These are phyloP conservation scores for Botrytis galanthina DNA, from an alignment of 2,329 filamentous ascomycete genomes.

Conservation along the genomic window DNA sequence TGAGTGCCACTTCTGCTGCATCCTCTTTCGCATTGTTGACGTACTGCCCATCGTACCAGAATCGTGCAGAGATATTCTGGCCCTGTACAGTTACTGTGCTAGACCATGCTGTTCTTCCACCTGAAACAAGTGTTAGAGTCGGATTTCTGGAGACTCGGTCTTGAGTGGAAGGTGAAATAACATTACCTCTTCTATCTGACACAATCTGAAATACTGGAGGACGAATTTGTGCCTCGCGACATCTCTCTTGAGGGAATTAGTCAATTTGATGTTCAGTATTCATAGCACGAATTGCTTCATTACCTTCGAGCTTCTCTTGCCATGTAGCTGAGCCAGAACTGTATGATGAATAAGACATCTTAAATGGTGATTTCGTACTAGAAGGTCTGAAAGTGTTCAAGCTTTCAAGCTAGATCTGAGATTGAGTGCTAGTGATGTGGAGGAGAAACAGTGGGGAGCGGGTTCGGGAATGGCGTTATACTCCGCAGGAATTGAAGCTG, in stretches of 20 bases:
- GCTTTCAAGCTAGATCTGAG: slow-evolving; percentile 23
- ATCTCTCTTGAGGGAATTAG: slow-evolving; percentile 50
- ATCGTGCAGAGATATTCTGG: slow-evolving; percentile 66
- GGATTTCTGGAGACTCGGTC: not conserved
- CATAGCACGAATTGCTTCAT: slow-evolving; percentile 24
- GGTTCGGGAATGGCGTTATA: slow-evolving; percentile 37
- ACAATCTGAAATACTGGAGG: slow-evolving; percentile 66
- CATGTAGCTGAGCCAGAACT: slow-evolving; percentile 35
- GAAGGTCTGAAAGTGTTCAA: slow-evolving; percentile 21
- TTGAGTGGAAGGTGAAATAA: not conserved
- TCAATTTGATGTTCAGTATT: slow-evolving; percentile 23
- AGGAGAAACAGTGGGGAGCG: slow-evolving; percentile 33
- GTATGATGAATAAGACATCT: slow-evolving; percentile 37
- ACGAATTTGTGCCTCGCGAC: slow-evolving; percentile 51
- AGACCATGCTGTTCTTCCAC: slow-evolving; percentile 89
- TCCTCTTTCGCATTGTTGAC: slow-evolving; percentile 87
- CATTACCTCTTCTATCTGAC: slow-evolving; percentile 70
- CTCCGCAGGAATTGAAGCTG: slow-evolving; percentile 36
- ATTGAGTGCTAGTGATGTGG: slow-evolving; percentile 29
- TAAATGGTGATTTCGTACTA: slow-evolving; percentile 19
- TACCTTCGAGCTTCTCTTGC: slow-evolving; percentile 43
- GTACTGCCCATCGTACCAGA: slow-evolving; percentile 89
- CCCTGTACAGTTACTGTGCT: slow-evolving; percentile 72
- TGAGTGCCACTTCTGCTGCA: slow-evolving; percentile 78
- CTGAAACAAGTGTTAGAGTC: slow-evolving; percentile 45